A percentile compares a stretch with the other conserved stretches of the same genome.
phyloP scores from a whole-genome alignment of 1,284 basidiomycete genomes.

The Melanopsichium pennsylvanicum region DNA sequence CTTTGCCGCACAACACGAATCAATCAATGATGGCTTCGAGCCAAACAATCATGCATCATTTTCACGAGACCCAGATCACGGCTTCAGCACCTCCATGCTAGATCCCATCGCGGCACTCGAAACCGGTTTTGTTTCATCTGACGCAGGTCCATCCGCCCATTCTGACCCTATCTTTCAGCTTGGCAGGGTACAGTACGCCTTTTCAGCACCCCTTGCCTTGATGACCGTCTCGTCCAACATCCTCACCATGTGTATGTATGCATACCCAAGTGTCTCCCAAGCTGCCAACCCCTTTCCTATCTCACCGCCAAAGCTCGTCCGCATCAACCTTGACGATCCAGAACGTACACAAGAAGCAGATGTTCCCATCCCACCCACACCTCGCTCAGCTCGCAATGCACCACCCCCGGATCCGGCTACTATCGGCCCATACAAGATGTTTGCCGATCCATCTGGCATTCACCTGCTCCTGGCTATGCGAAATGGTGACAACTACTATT shows the following conservation, averaged over 20 bases:
- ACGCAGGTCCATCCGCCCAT: slow-evolving; percentile 30
- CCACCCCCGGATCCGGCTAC: slow-evolving; percentile 46
- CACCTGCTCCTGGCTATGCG: slow-evolving; percentile 86
- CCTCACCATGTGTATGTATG: slow-evolving; percentile 61
- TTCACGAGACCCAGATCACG: background rate
- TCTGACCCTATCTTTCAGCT: slow-evolving; percentile 60
- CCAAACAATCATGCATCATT: background rate
- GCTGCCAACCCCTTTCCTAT: slow-evolving; percentile 20
- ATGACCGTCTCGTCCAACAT: slow-evolving; percentile 60
- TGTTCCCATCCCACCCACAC: slow-evolving; percentile 50
- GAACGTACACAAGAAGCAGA: slow-evolving; percentile 57
- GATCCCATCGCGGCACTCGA: slow-evolving; percentile 51
- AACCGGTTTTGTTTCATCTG: slow-evolving; percentile 57
- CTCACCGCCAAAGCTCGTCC: slow-evolving; percentile 51
- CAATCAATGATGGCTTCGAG: slow-evolving; percentile 39
- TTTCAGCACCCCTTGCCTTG: slow-evolving; percentile 56
- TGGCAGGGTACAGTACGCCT: slow-evolving; percentile 63
- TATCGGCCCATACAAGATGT: slow-evolving; percentile 54
- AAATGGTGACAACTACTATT: slow-evolving; percentile 93
- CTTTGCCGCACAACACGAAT: slow-evolving; percentile 4
- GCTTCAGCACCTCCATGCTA: slow-evolving; percentile 17
- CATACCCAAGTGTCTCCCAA: slow-evolving; percentile 31
- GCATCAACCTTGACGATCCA: slow-evolving; percentile 63
- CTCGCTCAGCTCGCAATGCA: slow-evolving; percentile 44
- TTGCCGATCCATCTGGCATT: slow-evolving; percentile 81